Percentiles rank a stretch among this genome's conserved stretches.
Evolutionary conservation across 441 rosid species (phyloP).

Genomic region (Melastoma candidum): DNA sequence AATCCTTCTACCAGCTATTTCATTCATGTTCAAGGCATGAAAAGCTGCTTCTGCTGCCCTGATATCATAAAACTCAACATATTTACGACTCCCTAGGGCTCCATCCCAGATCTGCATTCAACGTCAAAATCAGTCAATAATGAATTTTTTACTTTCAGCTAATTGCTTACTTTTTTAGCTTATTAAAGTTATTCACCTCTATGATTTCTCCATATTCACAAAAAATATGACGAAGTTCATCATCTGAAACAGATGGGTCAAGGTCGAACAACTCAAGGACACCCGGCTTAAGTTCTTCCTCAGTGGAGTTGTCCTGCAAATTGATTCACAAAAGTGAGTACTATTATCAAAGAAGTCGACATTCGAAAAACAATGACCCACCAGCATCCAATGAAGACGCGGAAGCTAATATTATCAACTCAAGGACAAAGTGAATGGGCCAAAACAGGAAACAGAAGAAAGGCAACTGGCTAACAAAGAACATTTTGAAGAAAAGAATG

Average conservation of each 20-base stretch:
- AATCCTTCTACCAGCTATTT: constrained; percentile 58
- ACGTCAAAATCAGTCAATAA: background rate
- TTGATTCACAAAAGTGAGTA: constrained; percentile 6
- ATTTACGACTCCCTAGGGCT: constrained; percentile 34
- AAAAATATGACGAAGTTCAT: constrained; percentile 40
- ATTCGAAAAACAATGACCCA: background rate
- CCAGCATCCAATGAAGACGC: no score
- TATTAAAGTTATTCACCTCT: constrained; percentile 29
- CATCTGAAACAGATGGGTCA: constrained; percentile 44
- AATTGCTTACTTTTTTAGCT: no score
- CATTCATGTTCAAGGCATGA: constrained; percentile 36
- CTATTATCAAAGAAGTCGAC: background rate
- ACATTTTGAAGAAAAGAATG: constrained; percentile 1
- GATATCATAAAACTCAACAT: constrained; percentile 49
- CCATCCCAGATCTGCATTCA: constrained; percentile 42
- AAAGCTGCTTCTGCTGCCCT: constrained; percentile 64
- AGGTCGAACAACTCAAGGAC: constrained; percentile 36
- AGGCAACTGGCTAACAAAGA: constrained; percentile 2
- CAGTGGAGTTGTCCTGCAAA: constrained; percentile 45
- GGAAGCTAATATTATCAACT: no score
- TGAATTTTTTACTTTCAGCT: no score
- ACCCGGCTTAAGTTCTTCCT: constrained; percentile 44
- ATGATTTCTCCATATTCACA: constrained; percentile 46
- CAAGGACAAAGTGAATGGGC: background rate
- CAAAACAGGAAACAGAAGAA: background rate